Conservation (phyloP, 2,329 filamentous ascomycete species). For the Colletotrichum destructivum region DNA sequence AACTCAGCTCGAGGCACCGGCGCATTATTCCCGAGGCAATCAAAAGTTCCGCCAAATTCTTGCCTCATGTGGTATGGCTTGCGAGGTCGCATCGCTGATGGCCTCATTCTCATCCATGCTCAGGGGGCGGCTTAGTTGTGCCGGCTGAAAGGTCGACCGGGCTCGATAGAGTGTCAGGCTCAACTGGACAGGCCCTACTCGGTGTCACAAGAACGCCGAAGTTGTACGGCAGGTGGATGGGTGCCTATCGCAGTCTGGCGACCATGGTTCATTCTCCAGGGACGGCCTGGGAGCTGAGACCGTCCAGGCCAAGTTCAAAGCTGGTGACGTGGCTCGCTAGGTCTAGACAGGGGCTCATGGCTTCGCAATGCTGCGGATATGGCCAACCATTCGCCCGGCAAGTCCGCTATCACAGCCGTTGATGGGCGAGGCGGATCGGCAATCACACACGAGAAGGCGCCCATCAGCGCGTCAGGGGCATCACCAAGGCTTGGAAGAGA, state of each 20-base stretch:
- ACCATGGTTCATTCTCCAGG: too few species aligned
- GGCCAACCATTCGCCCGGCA: too few species aligned
- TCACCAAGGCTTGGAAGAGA: neutral
- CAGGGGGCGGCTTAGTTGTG: neutral
- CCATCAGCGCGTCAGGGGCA: neutral
- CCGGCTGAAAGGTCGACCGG: neutral
- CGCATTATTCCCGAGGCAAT: neutral
- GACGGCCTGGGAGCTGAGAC: too few species aligned
- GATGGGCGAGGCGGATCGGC: neutral
- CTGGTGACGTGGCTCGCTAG: too few species aligned
- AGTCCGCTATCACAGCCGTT: too few species aligned
- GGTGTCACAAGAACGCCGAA: neutral
- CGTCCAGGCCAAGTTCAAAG: too few species aligned
- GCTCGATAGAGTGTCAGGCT: neutral
- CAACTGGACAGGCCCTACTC: neutral
- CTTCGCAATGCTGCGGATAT: too few species aligned
- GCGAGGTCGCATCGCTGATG: neutral
- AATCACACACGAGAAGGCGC: neutral
- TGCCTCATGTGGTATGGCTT: neutral
- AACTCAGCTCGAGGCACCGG: too few species aligned
- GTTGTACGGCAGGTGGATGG: neutral
- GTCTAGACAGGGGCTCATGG: too few species aligned
- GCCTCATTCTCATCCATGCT: conserved; percentile 3
- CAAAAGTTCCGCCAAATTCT: neutral
- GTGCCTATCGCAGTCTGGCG: neutral